A percentile compares a stretch with the other conserved stretches of the same genome.
These are phyloP conservation scores for Eucommia ulmoides DNA, from an alignment of 257 asterid species.

Conservation along the genomic window DNA sequence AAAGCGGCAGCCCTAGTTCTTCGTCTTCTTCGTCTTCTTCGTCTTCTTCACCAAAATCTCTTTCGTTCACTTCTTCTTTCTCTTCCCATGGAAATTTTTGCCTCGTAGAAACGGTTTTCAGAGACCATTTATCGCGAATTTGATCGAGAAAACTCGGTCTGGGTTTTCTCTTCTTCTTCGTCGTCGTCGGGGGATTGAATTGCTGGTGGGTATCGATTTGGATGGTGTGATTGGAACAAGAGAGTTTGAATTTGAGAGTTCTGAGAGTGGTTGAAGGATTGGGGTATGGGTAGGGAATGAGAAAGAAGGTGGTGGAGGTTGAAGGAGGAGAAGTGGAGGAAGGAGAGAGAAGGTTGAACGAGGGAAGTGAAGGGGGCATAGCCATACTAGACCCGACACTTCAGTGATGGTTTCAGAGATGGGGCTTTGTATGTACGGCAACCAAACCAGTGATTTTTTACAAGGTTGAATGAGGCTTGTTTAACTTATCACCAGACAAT, in stretches of 20 bases:
- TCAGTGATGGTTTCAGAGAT: too few species aligned
- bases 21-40: constrained; percentile 19
- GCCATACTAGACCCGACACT: too few species aligned
- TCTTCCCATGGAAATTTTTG: constrained; percentile 74
- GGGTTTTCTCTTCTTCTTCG: constrained; percentile 58
- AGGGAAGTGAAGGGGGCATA: constrained; percentile 37
- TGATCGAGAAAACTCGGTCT: constrained; percentile 74
- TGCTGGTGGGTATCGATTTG: constrained; percentile 16
- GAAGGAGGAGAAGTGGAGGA: constrained; percentile 17
- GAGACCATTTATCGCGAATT: constrained; percentile 74
- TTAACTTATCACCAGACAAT: too few species aligned
- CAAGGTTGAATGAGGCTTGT: too few species aligned
- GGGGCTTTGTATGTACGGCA: too few species aligned
- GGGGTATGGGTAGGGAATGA: constrained; percentile 9
- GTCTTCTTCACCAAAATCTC: too few species aligned
- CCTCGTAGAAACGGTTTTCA: constrained; percentile 36
- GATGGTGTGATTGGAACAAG: constrained; percentile 33
- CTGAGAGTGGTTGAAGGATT: constrained; percentile 12
- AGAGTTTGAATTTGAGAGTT: constrained; percentile 20
- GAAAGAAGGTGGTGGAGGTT: constrained; percentile 13
- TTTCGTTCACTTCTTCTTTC: constrained; percentile 9
- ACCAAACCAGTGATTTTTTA: too few species aligned
- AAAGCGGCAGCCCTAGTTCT: constrained; percentile 5
- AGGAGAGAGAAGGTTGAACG: constrained; percentile 24
- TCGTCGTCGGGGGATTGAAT: constrained; percentile 2